Base-by-base conservation (phyloP, 2,329 filamentous ascomycete genomes). In the Colletotrichum brevisporum region DNA sequence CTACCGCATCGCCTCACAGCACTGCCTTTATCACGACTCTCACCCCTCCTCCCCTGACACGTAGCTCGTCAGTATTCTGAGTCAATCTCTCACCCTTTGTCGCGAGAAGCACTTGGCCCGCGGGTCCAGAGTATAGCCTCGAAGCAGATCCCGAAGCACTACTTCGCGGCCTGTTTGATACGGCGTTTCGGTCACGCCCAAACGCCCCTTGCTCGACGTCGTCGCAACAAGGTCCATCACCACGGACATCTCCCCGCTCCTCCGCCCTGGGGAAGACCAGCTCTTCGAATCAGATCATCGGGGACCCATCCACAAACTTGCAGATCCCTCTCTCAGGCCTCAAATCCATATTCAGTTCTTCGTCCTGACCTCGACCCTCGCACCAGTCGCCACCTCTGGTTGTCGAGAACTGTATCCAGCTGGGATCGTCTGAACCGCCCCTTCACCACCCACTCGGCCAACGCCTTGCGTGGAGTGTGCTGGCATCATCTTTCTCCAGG, bases 241-340 rank as follows among this genome's bases (percentile, higher is more conserved):
- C 36, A 36, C 67, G 62, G 55, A 60, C 51, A 61, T 41, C 26
- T 60, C 50, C 56, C 62, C 62, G 55, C 56, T 50, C 13, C 50
- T 27, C 50, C 55, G 18, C 48, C 55, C 31, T 21, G 18, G 62
- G 41, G 18, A 26, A 31, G n/a, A 16, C 15, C 43, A 43, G 27
- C 16, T 27, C 53, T 55, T 36, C 43, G 43, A 51, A 60, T 47
- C 67, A 47, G 43, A 67, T 52, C 67, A 54, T 56, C 26, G 36
- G 18, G 56, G 21, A 24, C 15, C 41, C 50, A 64, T 45, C 66
- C 66, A 60, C 62, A 54, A 54, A 43, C 18, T 58, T 36, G 66
- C 55, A 55, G 55, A 61, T 56, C 55, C 51, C 50, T 63, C 36
- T 13, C 31, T 52, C 47, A 53, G 58, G 48, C 21, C 16, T 55